phyloP scores from a whole-genome alignment of 148 eudicot species.

The Heliosperma pusillum region DNA sequence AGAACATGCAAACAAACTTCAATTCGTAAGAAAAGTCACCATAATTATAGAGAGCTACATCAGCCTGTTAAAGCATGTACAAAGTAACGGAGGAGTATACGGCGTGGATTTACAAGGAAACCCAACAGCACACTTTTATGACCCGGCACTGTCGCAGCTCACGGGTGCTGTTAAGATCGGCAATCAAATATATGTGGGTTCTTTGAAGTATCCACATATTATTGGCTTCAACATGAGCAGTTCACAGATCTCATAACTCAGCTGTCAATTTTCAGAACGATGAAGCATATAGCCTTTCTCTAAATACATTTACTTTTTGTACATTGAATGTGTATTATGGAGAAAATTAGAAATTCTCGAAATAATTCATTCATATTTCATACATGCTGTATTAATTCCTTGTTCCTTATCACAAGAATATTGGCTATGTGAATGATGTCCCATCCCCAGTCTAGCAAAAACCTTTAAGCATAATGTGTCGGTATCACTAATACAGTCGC shows the following conservation, averaged over 20 bases:
- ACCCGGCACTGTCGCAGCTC: conserved; percentile 20
- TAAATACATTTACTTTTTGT: background rate
- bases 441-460: too few species aligned
- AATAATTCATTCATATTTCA: too few species aligned
- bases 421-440: too few species aligned
- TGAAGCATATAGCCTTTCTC: too few species aligned
- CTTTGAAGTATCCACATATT: background rate
- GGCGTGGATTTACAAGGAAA: conserved; percentile 70
- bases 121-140: conserved; percentile 47
- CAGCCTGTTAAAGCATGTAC: conserved; percentile 24
- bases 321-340: background rate
- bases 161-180: conserved; percentile 3
- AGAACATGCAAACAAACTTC: conserved; percentile 29
- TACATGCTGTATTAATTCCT: background rate
- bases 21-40: conserved; percentile 41
- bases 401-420: background rate
- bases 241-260: background rate
- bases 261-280: background rate
- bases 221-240: background rate
- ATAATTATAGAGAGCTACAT: conserved; percentile 42
- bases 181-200: background rate
- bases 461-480: background rate
- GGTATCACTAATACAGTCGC: too few species aligned
- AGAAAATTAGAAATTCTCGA: too few species aligned
- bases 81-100: conserved; percentile 49